A percentile compares a stretch with the other conserved stretches of the same genome.
Conservation (phyloP, 495 filamentous ascomycete species). For the Cenococcum geophilum region DNA sequence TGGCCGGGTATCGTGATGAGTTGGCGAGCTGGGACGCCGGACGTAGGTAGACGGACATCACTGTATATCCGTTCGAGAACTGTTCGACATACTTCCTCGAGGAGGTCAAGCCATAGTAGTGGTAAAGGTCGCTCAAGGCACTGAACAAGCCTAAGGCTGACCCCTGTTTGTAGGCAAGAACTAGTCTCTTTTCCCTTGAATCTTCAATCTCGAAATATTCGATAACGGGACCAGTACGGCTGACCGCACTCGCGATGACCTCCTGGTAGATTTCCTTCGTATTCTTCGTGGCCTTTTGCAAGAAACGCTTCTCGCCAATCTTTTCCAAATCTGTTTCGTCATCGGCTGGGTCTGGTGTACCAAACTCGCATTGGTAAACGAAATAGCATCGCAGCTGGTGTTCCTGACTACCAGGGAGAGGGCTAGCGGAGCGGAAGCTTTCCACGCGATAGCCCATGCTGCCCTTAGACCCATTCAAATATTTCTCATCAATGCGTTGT, state of each 20-base stretch:
- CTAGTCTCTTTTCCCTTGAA: constrained; percentile 81
- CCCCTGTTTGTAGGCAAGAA: constrained; percentile 87
- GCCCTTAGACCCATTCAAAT: constrained; percentile 65
- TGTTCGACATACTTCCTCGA: constrained; percentile 95
- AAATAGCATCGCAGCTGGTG: constrained; percentile 94
- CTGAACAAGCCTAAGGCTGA: constrained; percentile 94
- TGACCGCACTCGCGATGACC: constrained; percentile 78
- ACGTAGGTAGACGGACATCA: constrained; percentile 88
- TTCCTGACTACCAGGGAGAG: constrained; percentile 66
- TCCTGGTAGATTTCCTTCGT: constrained; percentile 92
- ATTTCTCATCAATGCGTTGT: constrained; percentile 89
- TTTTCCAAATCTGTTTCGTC: constrained; percentile 85
- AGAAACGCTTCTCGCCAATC: constrained; percentile 87
- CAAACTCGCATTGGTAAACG: constrained; percentile 92
- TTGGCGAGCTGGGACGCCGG: constrained; percentile 53
- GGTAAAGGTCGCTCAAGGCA: constrained; percentile 90
- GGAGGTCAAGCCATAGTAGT: constrained; percentile 96
- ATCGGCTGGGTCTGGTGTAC: constrained; percentile 59
- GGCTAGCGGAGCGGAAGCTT: constrained; percentile 79
- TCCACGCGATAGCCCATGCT: constrained; percentile 81
- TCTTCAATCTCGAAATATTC: constrained; percentile 95
- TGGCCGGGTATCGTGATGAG: constrained; percentile 58
- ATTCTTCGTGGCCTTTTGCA: constrained; percentile 92
- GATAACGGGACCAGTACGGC: constrained; percentile 84
- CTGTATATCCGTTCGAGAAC: constrained; percentile 95